Evolutionary conservation across 768 basidiomycete genomes (phyloP), one percentile per base, ranked within the genome.

Genomic region (Chalciporus pseudorubinellus): DNA sequence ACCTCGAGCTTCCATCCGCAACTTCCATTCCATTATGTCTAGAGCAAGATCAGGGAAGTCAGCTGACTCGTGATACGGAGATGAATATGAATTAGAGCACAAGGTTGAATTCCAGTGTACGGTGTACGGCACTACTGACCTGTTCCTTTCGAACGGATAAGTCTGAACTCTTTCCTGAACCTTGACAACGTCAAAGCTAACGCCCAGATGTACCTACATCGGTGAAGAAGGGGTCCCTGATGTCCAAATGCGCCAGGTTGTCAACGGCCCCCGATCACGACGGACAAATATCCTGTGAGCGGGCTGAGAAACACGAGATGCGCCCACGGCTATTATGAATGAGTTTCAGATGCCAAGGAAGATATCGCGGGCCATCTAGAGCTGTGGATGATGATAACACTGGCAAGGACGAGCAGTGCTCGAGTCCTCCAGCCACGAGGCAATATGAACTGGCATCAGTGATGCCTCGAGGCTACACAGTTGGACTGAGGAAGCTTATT

Each of bases 391-490:
- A 11, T 18, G 40, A n/a, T 53, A 43, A 39, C 46, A 45, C 34
- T 16, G 34, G 51, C 50, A 46, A 22, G 34, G 29, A n/a, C 8
- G 53, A 40, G 55, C 39, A n/a, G 44, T 49, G 47, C 20, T 42
- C 34, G 28, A 44, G 21, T 20, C 9, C 43, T 18, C 14, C n/a
- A 28, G 39, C 44, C 58, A 61, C 43, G 62, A 64, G 58, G 59
- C 36, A 50, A 41, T 51, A 64, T 61, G 50, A 61, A 36, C 16
- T 36, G n/a, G n/a, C 44, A 62, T 62, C 61, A 45, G n/a, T 45
- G 63, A 65, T 65, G 58, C 64, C 66, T 68, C 56, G 59, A 66
- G 64, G 64, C 54, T 14, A 41, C 28, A 45, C 34, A 55, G 19
- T 18, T 6, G 28, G 24, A 16, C 46, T 11, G 53, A 62, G 57